Base-by-base conservation (phyloP, 495 filamentous ascomycete species). In the Aspergillus olivimuriae region DNA sequence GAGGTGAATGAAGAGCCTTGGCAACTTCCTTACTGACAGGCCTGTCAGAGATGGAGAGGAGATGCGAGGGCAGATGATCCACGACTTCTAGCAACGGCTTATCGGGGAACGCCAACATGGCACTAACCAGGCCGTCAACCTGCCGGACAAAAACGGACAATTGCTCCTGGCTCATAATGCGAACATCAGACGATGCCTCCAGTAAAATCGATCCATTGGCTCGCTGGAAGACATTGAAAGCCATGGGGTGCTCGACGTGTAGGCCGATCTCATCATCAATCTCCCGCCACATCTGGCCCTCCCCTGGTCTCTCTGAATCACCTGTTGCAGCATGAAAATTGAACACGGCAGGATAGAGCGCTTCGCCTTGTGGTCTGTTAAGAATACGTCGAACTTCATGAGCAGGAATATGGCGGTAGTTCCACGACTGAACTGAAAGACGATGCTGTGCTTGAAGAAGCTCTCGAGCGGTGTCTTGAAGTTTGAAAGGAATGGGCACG, bases 181-280 rank as follows among this genome's bases (percentile, higher is more conserved):
- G 38, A 39, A 48, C 52, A 33, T 57, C 54, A 3, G 57, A 52
- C 21, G 50, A 50, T 7, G 57, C 47, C 23, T 65, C 63, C 18
- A 67, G 28, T 2, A 39, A n/a, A 4, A 67, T 20, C 9, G 30
- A 23, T 6, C 48, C 60, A 11, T 52, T 34, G 0, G 15, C 15
- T 12, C 39, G 18, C 12, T 55, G 41, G 26, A 56, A 59, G 8
- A 55, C 54, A 30, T 67, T 67, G 32, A 67, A 37, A 4, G 63
- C 63, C 50, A 67, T 52, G 2, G 59, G 48, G 35, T 67, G 63
- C 32, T 67, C 63, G 4, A 67, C 61, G 37, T 59, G 49, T 11
- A 67, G 42, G 2, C 51, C 55, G 14, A 61, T 48, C n/a, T 56
- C 33, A 40, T 58, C 52, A 9, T 63, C 52, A 3, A 55, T 18